Evolutionary conservation across 164 flowering plant species (phyloP).

Genomic region (Piper betle): DNA sequence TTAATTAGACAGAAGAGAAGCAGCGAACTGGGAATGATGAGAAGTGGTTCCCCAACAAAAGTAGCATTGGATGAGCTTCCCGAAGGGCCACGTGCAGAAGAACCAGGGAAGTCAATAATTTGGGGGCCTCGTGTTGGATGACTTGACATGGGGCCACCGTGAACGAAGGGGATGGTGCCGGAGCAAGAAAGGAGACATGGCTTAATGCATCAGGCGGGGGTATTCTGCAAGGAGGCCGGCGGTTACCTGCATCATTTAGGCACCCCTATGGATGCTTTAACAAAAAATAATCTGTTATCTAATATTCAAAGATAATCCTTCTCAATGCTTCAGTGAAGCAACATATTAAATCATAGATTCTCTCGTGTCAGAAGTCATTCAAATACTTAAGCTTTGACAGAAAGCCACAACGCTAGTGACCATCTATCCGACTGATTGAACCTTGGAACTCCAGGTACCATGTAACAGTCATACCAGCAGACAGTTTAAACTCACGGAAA

Average conservation of each 20-base stretch:
- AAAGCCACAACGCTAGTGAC: no score
- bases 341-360: no score
- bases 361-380: no score
- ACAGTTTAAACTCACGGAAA: no score
- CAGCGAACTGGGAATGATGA: constrained; percentile 13
- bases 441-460: no score
- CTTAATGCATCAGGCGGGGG: constrained; percentile 46
- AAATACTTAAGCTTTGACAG: no score
- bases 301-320: no score
- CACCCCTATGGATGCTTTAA: not conserved
- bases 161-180: constrained; percentile 64
- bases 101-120: constrained; percentile 26
- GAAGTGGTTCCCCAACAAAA: constrained; percentile 21
- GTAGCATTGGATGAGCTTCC: constrained; percentile 43
- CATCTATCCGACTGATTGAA: no score
- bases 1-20: constrained; percentile 17
- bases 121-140: constrained; percentile 29
- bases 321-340: no score
- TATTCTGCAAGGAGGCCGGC: constrained; percentile 55
- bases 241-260: constrained; percentile 38
- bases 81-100: constrained; percentile 56
- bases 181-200: constrained; percentile 32
- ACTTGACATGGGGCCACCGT: constrained; percentile 25
- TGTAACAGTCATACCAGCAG: no score
- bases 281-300: no score